Base-by-base conservation (phyloP, 148 eudicot genomes). In the Cornus kousa region DNA sequence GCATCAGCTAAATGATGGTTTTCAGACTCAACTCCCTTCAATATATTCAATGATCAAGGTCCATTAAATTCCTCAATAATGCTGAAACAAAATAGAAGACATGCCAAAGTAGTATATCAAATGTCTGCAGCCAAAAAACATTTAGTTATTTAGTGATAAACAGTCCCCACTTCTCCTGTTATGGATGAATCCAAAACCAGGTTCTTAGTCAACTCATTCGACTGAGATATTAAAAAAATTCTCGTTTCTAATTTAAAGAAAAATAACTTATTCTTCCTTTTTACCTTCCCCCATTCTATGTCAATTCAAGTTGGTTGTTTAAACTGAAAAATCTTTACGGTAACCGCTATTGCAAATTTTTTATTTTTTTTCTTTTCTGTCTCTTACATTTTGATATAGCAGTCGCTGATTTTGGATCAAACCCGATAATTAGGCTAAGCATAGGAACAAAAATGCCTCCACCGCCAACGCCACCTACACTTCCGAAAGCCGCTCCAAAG, bases 391-490 rank as follows among this genome's bases (percentile, higher is more conserved):
- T 96, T 20, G 99, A 96, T 68, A 93, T 87, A 77, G 99, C 99
- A 77, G 99, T 93, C 8, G 97, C 81, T 57, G 99, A 96, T 85
- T 96, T 96, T 23, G 97, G 82, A 86, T 96, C 99, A 76, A 96
- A 96, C 35, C 98, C 99, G 53, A 96, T 82, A 33, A 96, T 83
- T 13, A 96, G 86, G 73, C 82, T 83, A 73, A 96, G 97, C 99
- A 96, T 96, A 33, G 99, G 99, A 74, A 96, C 98, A 78, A 88
- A 96, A 68, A 96, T 92, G 39, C 99, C 99, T 74, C 99, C 99
- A 68, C 99, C 99, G 16, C 99, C 99, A 76, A 96, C 98, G 35
- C 99, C 99, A 66, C 99, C 99, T 59, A 96, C 98, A 85, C 99
- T 96, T 64, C 99, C 99, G 85, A 96, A 93, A 68, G 97, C 94